Percentiles rank a stretch among this genome's conserved stretches.
Conservation (phyloP, 1,284 basidiomycete genomes). For the Austroboletus rostrupii region DNA sequence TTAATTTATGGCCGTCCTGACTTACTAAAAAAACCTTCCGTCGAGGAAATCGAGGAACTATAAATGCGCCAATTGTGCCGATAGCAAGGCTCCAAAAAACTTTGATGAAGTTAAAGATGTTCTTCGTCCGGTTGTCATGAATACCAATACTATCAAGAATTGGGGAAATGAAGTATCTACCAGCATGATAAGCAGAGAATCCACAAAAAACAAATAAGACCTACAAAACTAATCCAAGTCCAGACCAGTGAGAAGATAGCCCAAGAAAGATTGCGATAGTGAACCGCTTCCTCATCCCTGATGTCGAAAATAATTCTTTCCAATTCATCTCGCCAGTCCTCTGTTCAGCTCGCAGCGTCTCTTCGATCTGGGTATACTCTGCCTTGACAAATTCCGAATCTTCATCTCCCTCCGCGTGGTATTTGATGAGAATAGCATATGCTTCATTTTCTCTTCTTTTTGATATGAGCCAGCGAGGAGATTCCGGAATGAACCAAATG, state of each 20-base stretch:
- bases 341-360: constrained; percentile 28
- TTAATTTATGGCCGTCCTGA: background rate
- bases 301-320: constrained; percentile 3
- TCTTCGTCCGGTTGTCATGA: constrained; percentile 19
- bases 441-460: no score
- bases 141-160: constrained; percentile 16
- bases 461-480: no score
- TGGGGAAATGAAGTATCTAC: background rate
- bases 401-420: constrained; percentile 16
- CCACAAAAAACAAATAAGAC: no score
- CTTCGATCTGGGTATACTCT: no score
- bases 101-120: constrained; percentile 16
- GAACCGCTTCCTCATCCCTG: constrained; percentile 8
- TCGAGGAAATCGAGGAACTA: constrained; percentile 15
- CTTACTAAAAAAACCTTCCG: constrained; percentile 18
- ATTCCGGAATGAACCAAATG: constrained; percentile 52
- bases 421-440: constrained; percentile 16
- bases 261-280: constrained; percentile 17
- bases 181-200: no score
- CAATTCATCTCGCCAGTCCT: background rate
- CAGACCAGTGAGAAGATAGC: background rate
- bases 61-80: constrained; percentile 6
- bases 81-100: constrained; percentile 14
- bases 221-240: no score
- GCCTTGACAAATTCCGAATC: constrained; percentile 17